phyloP scores from a whole-genome alignment of 495 filamentous ascomycete species.

The Lepidopterella palustris region DNA sequence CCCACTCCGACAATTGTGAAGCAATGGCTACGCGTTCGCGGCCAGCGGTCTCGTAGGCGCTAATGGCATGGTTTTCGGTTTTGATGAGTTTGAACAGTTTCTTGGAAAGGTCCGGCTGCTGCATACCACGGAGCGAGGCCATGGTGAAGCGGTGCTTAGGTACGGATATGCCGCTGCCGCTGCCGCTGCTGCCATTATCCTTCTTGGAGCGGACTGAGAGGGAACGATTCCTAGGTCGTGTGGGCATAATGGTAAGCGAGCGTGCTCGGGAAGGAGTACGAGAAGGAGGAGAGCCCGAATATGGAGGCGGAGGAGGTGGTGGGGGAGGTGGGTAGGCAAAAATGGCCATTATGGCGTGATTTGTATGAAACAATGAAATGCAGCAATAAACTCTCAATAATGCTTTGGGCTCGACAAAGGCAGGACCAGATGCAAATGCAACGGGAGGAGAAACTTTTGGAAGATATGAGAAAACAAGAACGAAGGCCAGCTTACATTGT shows the following conservation, averaged over 20 bases:
- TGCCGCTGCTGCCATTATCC: slow-evolving; percentile 17
- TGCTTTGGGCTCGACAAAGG: background rate
- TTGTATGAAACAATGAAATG: background rate
- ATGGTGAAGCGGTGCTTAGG: slow-evolving; percentile 66
- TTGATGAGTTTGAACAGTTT: slow-evolving; percentile 89
- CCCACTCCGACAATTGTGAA: slow-evolving; percentile 92
- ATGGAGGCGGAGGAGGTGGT: slow-evolving; percentile 23
- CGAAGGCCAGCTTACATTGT: slow-evolving; percentile 37
- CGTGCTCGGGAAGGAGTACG: slow-evolving; percentile 25
- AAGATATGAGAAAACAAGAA: slow-evolving; percentile 4
- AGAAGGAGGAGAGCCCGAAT: slow-evolving; percentile 17
- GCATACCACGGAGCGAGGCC: slow-evolving; percentile 69
- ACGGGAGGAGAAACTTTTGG: background rate
- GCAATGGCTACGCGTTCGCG: slow-evolving; percentile 77
- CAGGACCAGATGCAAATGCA: slow-evolving; percentile 2
- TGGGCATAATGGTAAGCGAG: slow-evolving; percentile 28
- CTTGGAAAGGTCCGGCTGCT: slow-evolving; percentile 77
- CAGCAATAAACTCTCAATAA: background rate
- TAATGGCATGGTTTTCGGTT: slow-evolving; percentile 75
- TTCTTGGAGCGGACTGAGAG: slow-evolving; percentile 40
- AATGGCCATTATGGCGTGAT: slow-evolving; percentile 21
- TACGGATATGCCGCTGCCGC: slow-evolving; percentile 28
- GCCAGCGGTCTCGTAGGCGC: slow-evolving; percentile 73
- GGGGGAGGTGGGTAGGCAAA: slow-evolving; percentile 25
- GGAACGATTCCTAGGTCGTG: slow-evolving; percentile 36